Evolutionary conservation across 805 yeast genomes (phyloP).

Genomic region (Kluyveromyces siamensis): DNA sequence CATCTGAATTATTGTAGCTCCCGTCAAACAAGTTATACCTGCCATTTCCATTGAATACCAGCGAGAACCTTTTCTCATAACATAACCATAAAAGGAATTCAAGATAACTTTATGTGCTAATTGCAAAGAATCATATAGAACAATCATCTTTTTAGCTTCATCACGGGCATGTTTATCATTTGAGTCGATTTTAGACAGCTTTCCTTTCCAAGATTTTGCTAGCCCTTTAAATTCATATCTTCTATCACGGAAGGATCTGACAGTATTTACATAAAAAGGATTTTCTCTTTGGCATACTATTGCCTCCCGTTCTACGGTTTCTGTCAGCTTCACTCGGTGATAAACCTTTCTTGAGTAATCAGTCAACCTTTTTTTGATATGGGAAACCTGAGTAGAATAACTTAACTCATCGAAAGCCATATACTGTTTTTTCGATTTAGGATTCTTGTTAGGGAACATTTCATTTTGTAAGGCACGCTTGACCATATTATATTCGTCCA

Average conservation of each 20-base stretch:
- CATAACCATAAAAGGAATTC: constrained; percentile 95
- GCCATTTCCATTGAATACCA: constrained; percentile 99
- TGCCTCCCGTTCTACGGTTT: constrained; percentile 82
- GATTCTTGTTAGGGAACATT: constrained; percentile 55
- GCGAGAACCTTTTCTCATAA: constrained; percentile 97
- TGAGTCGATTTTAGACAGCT: constrained; percentile 45
- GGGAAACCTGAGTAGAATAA: constrained; percentile 65
- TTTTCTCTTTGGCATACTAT: constrained; percentile 96
- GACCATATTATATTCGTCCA: constrained; percentile 86
- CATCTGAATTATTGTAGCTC: constrained; percentile 97
- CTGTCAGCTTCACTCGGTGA: constrained; percentile 69
- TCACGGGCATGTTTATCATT: constrained; percentile 57
- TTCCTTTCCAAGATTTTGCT: constrained; percentile 91
- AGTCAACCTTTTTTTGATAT: constrained; percentile 65
- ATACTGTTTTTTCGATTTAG: constrained; percentile 45
- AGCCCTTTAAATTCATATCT: constrained; percentile 91
- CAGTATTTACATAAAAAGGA: constrained; percentile 94
- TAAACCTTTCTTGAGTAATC: constrained; percentile 84
- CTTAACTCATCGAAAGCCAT: constrained; percentile 69
- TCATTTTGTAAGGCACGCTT: constrained; percentile 76
- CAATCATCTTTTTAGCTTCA: constrained; percentile 90
- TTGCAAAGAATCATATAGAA: constrained; percentile 89
- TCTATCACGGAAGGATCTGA: constrained; percentile 87
- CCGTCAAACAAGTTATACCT: constrained; percentile 95
- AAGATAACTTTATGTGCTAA: constrained; percentile 94